Conservation (phyloP, 2,329 filamentous ascomycete species). For the Parafenestella ontariensis region DNA sequence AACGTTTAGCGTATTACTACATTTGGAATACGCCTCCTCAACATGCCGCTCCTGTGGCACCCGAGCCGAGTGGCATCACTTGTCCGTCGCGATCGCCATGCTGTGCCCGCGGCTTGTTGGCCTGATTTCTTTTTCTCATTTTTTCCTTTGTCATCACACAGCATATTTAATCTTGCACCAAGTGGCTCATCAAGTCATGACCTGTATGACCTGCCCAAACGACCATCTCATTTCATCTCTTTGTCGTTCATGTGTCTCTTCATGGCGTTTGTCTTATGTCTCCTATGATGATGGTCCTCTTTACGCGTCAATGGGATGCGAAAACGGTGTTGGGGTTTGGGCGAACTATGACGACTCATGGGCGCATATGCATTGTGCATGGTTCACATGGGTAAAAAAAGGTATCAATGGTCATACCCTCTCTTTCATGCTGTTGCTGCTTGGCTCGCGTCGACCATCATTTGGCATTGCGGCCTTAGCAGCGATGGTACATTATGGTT, state of each 20-base stretch:
- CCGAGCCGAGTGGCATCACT: slow-evolving; percentile 5
- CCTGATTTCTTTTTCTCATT: slow-evolving; percentile 6
- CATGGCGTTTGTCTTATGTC: slow-evolving; percentile 6
- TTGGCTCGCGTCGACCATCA: slow-evolving; percentile 3
- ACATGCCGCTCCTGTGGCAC: slow-evolving; percentile 10
- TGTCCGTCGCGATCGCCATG: neutral
- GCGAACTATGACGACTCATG: slow-evolving; percentile 20
- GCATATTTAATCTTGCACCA: slow-evolving; percentile 39
- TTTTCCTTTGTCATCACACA: slow-evolving; percentile 20
- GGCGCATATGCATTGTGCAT: slow-evolving; percentile 39
- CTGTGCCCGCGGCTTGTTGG: slow-evolving; percentile 3
- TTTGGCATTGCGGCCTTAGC: slow-evolving; percentile 9
- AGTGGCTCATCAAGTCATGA: slow-evolving; percentile 30
- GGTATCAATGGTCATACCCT: slow-evolving; percentile 32
- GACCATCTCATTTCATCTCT: slow-evolving; percentile 22
- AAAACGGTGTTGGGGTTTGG: slow-evolving; percentile 30
- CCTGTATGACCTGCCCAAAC: slow-evolving; percentile 34
- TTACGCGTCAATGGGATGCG: slow-evolving; percentile 22
- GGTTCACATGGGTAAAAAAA: slow-evolving; percentile 41
- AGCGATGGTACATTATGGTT: slow-evolving; percentile 25
- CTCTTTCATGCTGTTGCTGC: slow-evolving; percentile 31
- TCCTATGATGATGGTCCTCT: slow-evolving; percentile 12
- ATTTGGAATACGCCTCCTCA: slow-evolving; percentile 24
- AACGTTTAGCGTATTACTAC: slow-evolving; percentile 27
- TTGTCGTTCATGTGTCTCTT: slow-evolving; percentile 1